Conservation (phyloP, 1,139 yeast genomes). For the Kurtzmaniella quercitrusa region DNA sequence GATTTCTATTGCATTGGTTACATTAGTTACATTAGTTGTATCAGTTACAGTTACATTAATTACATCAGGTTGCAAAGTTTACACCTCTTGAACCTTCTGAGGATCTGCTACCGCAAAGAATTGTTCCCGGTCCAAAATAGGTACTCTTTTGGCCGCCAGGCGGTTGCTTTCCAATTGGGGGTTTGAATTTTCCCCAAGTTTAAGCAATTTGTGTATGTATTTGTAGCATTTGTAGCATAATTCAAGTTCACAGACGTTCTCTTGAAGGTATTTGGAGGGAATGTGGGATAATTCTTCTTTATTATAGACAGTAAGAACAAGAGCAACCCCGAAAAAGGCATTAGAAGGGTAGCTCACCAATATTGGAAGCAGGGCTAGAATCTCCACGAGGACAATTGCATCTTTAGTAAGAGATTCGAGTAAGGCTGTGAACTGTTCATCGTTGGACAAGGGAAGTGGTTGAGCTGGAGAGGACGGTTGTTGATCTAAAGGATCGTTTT, state of each 20-base stretch:
- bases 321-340: slow-evolving; percentile 31
- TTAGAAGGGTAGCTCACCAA: slow-evolving; percentile 31
- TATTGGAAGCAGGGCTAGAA: slow-evolving; percentile 39
- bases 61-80: too few species aligned
- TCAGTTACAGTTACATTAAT: too few species aligned
- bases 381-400: slow-evolving; percentile 33
- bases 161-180: slow-evolving; percentile 28
- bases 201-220: slow-evolving; percentile 27
- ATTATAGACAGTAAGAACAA: slow-evolving; percentile 22
- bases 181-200: slow-evolving; percentile 24
- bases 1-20: too few species aligned
- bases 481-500: slow-evolving; percentile 2
- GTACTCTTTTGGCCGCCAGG: slow-evolving; percentile 24
- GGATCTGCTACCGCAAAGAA: slow-evolving; percentile 15
- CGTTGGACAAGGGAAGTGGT: not conserved
- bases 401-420: slow-evolving; percentile 29
- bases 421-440: slow-evolving; percentile 18
- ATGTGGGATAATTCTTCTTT: slow-evolving; percentile 10
- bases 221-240: slow-evolving; percentile 30
- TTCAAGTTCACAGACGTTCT: slow-evolving; percentile 14
- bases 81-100: too few species aligned
- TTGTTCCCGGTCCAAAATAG: slow-evolving; percentile 13
- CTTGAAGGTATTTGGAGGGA: slow-evolving; percentile 21
- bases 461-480: not conserved
- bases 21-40: not conserved